Conservation (phyloP, 2,329 filamentous ascomycete genomes). For the Colletotrichum musicola region DNA sequence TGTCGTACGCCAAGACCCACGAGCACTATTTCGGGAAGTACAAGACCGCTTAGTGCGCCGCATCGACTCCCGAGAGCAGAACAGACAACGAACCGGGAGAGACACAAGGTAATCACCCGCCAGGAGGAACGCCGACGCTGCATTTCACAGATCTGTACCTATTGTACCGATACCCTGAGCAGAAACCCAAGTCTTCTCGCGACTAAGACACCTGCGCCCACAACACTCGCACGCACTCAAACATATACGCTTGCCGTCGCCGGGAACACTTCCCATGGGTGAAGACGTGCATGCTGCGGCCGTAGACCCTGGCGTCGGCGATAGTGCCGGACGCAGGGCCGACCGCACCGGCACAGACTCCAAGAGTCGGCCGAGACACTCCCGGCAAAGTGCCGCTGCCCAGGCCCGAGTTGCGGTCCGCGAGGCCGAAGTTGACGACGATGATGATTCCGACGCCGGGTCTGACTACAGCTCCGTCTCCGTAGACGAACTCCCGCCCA, state of each 20-base stretch:
- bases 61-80: neutral
- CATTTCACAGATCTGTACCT: neutral
- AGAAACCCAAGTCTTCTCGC: too few species aligned
- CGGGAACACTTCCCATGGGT: conserved; percentile 11
- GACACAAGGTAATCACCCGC: neutral
- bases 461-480: conserved; percentile 52
- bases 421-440: conserved; percentile 39
- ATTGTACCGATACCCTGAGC: neutral
- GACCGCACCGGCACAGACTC: conserved; percentile 11
- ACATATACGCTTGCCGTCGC: neutral
- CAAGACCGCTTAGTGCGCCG: neutral
- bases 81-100: neutral
- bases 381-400: conserved; percentile 3
- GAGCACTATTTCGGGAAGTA: conserved; percentile 7
- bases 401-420: neutral
- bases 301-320: conserved; percentile 30
- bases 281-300: conserved; percentile 27
- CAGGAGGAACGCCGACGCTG: neutral
- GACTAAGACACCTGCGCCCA: too few species aligned
- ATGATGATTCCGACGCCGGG: conserved; percentile 44
- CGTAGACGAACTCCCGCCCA: conserved; percentile 46
- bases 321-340: conserved; percentile 18
- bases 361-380: conserved; percentile 24
- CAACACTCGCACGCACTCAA: neutral
- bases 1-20: conserved; percentile 1